Evolutionary conservation across 2,329 filamentous ascomycete genomes (phyloP).

Genomic region (Beauveria brongniartii): DNA sequence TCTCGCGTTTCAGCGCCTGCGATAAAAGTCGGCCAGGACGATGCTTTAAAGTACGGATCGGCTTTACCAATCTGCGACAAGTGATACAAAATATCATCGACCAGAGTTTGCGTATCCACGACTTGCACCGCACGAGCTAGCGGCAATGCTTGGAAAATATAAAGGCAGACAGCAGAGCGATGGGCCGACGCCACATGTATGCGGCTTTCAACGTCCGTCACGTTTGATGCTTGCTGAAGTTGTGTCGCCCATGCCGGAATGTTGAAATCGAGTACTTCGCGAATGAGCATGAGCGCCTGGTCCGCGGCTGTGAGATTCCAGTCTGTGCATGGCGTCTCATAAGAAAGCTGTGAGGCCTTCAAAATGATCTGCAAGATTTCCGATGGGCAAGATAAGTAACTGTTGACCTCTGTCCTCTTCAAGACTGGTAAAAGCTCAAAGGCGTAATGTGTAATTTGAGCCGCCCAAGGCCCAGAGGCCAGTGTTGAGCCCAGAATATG

Average conservation of each 20-base stretch:
- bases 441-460: conserved; percentile 31
- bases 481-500: conserved; percentile 32
- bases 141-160: conserved; percentile 36
- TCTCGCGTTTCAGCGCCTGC: conserved; percentile 47
- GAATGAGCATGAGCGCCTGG: conserved; percentile 31
- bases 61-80: conserved; percentile 38
- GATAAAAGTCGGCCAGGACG: conserved; percentile 52
- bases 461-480: conserved; percentile 27
- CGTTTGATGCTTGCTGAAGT: conserved; percentile 27
- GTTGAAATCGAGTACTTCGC: conserved; percentile 34
- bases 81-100: conserved; percentile 42
- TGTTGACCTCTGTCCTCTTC: conserved; percentile 33
- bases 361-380: conserved; percentile 38
- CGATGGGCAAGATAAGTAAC: conserved; percentile 34
- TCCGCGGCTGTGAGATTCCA: conserved; percentile 25
- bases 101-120: conserved; percentile 36
- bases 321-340: conserved; percentile 26
- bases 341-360: conserved; percentile 35
- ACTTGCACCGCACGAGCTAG: conserved; percentile 26
- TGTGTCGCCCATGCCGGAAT: conserved; percentile 33
- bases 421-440: conserved; percentile 32
- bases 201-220: conserved; percentile 33
- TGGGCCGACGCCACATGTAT: conserved; percentile 38
- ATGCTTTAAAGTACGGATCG: conserved; percentile 49
- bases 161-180: conserved; percentile 38